Evolutionary conservation across 257 asterid species (phyloP), one percentile per base, ranked within the genome.

Genomic region (Agastache rugosa): DNA sequence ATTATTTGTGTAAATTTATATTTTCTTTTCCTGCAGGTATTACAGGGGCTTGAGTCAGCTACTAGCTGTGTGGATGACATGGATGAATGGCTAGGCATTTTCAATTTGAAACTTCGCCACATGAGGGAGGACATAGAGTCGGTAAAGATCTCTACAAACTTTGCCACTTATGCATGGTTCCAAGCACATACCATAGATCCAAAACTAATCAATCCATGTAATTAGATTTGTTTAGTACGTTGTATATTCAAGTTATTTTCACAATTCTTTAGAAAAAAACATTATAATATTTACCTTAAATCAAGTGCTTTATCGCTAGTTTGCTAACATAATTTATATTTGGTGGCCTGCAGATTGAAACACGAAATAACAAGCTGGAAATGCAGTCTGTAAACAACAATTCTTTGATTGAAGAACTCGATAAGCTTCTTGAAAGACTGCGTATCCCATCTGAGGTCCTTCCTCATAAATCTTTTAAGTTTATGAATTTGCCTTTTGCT

Each of bases 81-180:
- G 97, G 99, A 95, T 88, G 98, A 95, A 74, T 95, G 99, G 99
- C 76, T 95, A 75, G 86, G 94, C 78, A 88, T 92, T 82, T 95
- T 95, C 76, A 95, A 95, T 82, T 72, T 92, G 70, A 95, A 95
- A 82, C 92, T 95, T 70, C 87, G 96, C 74, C 97, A 95, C 87
- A 95, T 95, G 99, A 89, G 99, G 84, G 97, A 92, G 88, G 99
- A 95, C 86, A 95, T 95, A 66, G 98, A 95, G 82, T 95, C 98
- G 82, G 99, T 95, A 82, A 72, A 84, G 65, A 68, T 75, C 68
- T 82, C 65, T 76, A 27, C 50, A 50, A 27, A 8, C 64, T 63
- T 62, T 16, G 23, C 58, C 56, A 19, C 27, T n/a, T 63, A 41
- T 67, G 23, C 63, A 25, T 72, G 75, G 65, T 64, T 63, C 74